Conservation (phyloP, 2,329 filamentous ascomycete genomes). For the Pleurostoma richardsiae region DNA sequence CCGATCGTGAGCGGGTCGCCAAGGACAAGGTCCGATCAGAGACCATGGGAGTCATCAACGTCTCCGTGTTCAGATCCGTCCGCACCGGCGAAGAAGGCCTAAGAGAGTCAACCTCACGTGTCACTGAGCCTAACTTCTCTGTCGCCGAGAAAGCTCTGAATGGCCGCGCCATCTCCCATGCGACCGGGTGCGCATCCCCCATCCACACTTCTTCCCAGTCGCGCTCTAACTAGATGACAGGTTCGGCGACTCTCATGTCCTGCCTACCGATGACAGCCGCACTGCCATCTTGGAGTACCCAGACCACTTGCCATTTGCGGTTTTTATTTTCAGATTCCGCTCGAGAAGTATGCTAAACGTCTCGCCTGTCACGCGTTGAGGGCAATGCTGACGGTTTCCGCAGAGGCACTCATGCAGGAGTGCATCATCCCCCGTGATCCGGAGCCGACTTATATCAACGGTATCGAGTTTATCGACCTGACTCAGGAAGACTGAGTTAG, state of each 20-base stretch:
- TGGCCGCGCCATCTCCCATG: constrained; percentile 24
- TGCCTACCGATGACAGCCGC: too few species aligned
- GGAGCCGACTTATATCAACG: constrained; percentile 11
- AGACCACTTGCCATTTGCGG: constrained; percentile 13
- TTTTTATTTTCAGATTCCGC: constrained; percentile 24
- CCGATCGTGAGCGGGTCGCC: constrained; percentile 1
- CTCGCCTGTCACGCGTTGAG: background rate
- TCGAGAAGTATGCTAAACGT: constrained; percentile 14
- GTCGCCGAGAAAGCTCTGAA: constrained; percentile 27
- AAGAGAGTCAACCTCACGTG: too few species aligned
- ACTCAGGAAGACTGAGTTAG: constrained; percentile 4
- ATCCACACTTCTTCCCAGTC: constrained; percentile 3
- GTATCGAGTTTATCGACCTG: constrained; percentile 8
- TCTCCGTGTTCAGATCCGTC: background rate
- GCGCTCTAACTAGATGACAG: background rate
- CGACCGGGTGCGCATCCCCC: constrained; percentile 17
- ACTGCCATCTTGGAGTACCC: too few species aligned
- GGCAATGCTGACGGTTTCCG: background rate
- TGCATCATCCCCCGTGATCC: constrained; percentile 18
- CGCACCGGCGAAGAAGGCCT: too few species aligned
- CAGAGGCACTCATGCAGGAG: constrained; percentile 23
- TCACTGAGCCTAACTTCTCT: background rate
- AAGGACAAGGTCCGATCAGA: background rate
- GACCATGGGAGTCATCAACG: background rate
- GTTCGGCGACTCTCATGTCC: too few species aligned